Conservation (phyloP, 2,329 filamentous ascomycete species). For the Pseudogymnoascus sp. region DNA sequence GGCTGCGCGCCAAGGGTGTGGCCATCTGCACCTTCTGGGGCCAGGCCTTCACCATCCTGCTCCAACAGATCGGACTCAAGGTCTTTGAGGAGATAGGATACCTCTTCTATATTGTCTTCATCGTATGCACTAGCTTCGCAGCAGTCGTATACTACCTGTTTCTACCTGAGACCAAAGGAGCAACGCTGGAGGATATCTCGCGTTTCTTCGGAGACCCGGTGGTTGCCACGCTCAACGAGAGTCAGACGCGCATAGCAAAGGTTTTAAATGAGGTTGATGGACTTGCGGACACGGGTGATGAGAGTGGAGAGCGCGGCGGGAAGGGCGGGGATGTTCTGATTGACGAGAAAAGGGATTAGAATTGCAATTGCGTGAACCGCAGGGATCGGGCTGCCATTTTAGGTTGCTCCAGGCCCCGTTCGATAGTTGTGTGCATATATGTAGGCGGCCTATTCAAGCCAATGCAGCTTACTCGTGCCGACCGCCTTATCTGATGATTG, state of each 20-base stretch:
- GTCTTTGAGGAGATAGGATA: conserved; percentile 12
- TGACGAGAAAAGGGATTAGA: neutral
- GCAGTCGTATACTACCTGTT: conserved; percentile 10
- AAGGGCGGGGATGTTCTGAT: neutral
- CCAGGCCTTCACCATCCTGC: conserved; percentile 9
- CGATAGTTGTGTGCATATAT: conserved; percentile 4
- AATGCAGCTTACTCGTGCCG: neutral
- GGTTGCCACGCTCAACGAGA: conserved; percentile 7
- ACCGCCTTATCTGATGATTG: neutral
- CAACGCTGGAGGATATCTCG: conserved; percentile 9
- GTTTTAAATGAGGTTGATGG: conserved; percentile 11
- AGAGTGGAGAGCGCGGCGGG: neutral
- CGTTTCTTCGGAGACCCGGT: conserved; percentile 10
- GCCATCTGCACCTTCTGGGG: conserved; percentile 13
- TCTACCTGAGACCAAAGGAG: conserved; percentile 9
- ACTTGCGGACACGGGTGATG: neutral
- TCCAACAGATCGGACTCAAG: conserved; percentile 9
- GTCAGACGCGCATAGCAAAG: neutral
- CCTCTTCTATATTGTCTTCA: conserved; percentile 13
- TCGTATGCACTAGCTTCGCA: conserved; percentile 10
- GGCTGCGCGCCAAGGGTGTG: conserved; percentile 36
- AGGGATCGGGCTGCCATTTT: neutral
- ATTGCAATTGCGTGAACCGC: neutral
- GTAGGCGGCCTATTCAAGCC: neutral
- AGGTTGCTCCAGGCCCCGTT: neutral